Conservation (phyloP, 164 flowering plant genomes). For the Annona cherimola region DNA sequence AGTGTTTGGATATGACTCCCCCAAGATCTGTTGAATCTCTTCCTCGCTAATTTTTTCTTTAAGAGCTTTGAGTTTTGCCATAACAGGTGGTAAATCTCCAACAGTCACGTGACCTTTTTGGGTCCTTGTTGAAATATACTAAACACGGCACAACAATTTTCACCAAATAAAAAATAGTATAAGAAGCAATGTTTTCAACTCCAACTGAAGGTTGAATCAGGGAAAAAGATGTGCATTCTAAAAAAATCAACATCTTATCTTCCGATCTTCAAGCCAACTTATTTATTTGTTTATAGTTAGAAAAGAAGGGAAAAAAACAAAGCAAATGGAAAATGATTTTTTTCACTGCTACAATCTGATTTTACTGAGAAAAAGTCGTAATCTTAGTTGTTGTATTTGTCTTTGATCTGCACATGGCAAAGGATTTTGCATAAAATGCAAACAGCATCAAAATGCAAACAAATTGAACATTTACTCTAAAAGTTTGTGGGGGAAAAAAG, state of each 20-base stretch:
- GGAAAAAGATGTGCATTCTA: no score
- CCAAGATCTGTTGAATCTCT: constrained; percentile 46
- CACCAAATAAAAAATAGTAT: not conserved
- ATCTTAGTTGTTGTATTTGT: not conserved
- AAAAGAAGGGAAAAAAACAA: not conserved
- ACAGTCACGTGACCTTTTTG: constrained; percentile 29
- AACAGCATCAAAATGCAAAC: not conserved
- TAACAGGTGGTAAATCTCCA: constrained; percentile 65
- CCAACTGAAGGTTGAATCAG: no score
- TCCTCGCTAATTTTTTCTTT: constrained; percentile 44
- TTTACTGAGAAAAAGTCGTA: not conserved
- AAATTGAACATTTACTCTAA: no score
- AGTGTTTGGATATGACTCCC: constrained; percentile 38
- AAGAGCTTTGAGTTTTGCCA: constrained; percentile 57
- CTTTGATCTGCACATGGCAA: not conserved
- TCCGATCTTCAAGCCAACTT: not conserved
- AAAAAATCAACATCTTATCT: no score
- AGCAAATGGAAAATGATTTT: not conserved
- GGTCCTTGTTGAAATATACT: constrained; percentile 44
- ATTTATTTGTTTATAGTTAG: no score
- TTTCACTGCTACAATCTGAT: not conserved
- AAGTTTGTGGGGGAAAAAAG: not conserved
- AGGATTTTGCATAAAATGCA: not conserved
- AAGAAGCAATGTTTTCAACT: not conserved
- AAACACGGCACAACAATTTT: constrained; percentile 2